Conservation (phyloP, 1,284 basidiomycete species). For the Microbotryomycetes sp. region DNA sequence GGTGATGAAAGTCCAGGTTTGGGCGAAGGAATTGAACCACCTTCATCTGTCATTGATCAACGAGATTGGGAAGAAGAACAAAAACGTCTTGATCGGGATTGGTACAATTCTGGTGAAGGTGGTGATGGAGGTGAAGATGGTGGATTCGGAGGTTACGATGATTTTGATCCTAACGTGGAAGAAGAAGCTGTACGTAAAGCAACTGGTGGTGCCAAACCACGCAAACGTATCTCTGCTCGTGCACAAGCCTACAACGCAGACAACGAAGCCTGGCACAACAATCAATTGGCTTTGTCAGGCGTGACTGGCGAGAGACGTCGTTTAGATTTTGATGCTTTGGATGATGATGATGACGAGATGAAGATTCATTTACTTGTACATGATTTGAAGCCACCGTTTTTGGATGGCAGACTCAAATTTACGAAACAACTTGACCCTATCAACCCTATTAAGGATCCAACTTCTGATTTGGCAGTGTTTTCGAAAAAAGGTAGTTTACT, state of each 20-base stretch:
- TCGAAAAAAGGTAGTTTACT: slow-evolving; percentile 89
- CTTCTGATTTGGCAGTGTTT: slow-evolving; percentile 92
- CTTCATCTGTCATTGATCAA: slow-evolving; percentile 18
- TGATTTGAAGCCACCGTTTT: slow-evolving; percentile 93
- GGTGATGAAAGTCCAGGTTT: slow-evolving; percentile 36
- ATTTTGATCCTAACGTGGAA: slow-evolving; percentile 65
- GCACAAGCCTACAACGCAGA: slow-evolving; percentile 97
- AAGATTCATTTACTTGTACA: slow-evolving; percentile 96
- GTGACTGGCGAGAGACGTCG: slow-evolving; percentile 70
- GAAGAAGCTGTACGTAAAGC: slow-evolving; percentile 73
- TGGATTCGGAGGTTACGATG: slow-evolving; percentile 75
- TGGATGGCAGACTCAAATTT: slow-evolving; percentile 91
- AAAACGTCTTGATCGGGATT: slow-evolving; percentile 77
- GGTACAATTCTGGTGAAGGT: slow-evolving; percentile 82
- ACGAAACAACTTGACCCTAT: slow-evolving; percentile 96
- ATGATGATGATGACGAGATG: slow-evolving; percentile 85
- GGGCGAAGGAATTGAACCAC: slow-evolving; percentile 29
- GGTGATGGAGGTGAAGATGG: slow-evolving; percentile 84
- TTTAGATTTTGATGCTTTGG: slow-evolving; percentile 73
- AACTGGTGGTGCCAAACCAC: slow-evolving; percentile 49
- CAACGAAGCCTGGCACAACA: slow-evolving; percentile 96
- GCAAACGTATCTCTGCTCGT: slow-evolving; percentile 79
- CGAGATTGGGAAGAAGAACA: slow-evolving; percentile 92
- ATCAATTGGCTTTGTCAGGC: slow-evolving; percentile 92
- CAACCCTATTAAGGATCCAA: slow-evolving; percentile 88